A percentile compares a stretch with the other conserved stretches of the same genome.
phyloP scores from a whole-genome alignment of 345 rosid species.

The Pistacia atlantica region DNA sequence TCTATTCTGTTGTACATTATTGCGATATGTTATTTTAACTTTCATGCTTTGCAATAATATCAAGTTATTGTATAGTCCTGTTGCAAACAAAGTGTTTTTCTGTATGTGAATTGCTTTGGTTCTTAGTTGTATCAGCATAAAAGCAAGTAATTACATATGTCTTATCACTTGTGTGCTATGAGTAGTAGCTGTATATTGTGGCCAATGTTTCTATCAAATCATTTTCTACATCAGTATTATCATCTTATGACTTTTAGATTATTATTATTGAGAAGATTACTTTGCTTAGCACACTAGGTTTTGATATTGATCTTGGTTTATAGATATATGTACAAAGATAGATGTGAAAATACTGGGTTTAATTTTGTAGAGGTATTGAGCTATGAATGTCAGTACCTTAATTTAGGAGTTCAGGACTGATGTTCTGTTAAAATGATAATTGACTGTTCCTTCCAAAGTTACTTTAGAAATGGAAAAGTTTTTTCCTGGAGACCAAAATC shows the following conservation, averaged over 20 bases:
- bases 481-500: background rate
- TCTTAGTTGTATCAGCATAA: background rate
- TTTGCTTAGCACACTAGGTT: background rate
- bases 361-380: background rate
- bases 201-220: background rate
- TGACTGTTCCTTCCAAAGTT: background rate
- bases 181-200: background rate
- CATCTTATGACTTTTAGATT: background rate
- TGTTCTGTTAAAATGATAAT: background rate
- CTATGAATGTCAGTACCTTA: background rate
- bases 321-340: background rate
- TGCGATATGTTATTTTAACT: too few species aligned
- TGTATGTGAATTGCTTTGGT: background rate
- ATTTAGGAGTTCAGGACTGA: background rate
- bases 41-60: too few species aligned
- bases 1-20: too few species aligned
- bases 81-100: background rate
- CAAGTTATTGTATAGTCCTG: background rate
- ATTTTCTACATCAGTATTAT: background rate
- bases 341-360: too few species aligned
- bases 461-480: background rate
- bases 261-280: background rate
- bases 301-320: background rate
- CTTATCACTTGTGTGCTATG: background rate
- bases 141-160: background rate